Percentiles rank a stretch among this genome's conserved stretches.
phyloP scores from a whole-genome alignment of 768 basidiomycete species.

The Amyloporia xantha region DNA sequence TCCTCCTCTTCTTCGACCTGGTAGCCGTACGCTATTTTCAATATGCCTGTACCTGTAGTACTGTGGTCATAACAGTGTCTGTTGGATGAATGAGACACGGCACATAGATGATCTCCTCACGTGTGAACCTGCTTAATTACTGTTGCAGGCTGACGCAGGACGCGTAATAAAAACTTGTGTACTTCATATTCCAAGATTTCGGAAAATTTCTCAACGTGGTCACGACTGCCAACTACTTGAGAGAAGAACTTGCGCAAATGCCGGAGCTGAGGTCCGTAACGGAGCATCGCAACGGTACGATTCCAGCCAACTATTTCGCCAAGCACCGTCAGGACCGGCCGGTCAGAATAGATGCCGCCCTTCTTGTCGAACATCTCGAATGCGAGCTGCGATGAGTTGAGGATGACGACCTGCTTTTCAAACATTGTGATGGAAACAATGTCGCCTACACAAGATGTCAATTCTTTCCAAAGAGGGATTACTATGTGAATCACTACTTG shows the following conservation, averaged over 20 bases:
- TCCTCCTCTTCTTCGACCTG: constrained; percentile 18
- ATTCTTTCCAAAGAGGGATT: background rate
- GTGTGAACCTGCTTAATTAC: constrained; percentile 34
- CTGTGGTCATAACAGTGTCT: constrained; percentile 14
- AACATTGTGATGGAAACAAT: constrained; percentile 21
- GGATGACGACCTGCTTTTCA: constrained; percentile 24
- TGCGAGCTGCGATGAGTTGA: constrained; percentile 22
- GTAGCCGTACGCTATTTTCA: constrained; percentile 26
- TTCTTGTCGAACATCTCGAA: constrained; percentile 25
- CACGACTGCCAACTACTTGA: constrained; percentile 34
- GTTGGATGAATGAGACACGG: too few species aligned
- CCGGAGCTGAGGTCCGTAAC: constrained; percentile 35
- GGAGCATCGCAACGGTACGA: constrained; percentile 30
- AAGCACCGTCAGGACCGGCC: constrained; percentile 15
- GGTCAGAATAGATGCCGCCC: constrained; percentile 20
- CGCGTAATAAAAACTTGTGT: constrained; percentile 35
- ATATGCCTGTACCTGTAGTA: constrained; percentile 20
- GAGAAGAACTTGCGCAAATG: constrained; percentile 37
- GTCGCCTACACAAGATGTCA: constrained; percentile 16
- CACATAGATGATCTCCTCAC: too few species aligned
- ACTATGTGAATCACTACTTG: constrained; percentile 3
- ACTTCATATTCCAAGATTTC: constrained; percentile 35
- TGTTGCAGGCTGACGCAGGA: constrained; percentile 31
- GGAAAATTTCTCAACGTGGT: constrained; percentile 29
- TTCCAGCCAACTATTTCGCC: constrained; percentile 22